phyloP scores from a whole-genome alignment of 2,329 filamentous ascomycete species.

The Sporothrix humicola region DNA sequence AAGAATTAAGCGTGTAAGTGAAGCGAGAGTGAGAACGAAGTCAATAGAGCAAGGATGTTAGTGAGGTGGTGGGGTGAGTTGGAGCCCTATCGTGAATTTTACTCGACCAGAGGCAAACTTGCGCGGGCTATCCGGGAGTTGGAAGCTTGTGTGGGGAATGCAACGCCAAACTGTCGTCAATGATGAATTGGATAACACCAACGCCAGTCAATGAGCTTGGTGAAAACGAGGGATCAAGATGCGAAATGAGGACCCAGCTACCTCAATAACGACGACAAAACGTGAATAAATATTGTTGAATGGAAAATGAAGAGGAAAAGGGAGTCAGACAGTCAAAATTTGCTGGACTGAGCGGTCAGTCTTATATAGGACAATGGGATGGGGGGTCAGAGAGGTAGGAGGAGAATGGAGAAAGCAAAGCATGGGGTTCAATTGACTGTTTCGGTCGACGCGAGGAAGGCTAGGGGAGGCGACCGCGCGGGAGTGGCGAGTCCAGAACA shows the following conservation, averaged over 20 bases:
- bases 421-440: constrained; percentile 26
- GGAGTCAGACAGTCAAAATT: neutral
- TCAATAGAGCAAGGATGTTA: constrained; percentile 2
- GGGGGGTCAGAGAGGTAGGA: constrained; percentile 8
- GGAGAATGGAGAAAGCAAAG: neutral
- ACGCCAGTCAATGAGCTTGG: neutral
- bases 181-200: constrained; percentile 13
- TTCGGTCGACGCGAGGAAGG: constrained; percentile 32
- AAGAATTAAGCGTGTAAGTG: constrained; percentile 26
- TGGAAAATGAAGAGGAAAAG: constrained; percentile 18
- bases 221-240: constrained; percentile 34
- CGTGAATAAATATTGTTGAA: constrained; percentile 37
- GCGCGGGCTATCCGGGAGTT: constrained; percentile 25
- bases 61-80: constrained; percentile 27
- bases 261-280: constrained; percentile 49
- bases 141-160: constrained; percentile 35
- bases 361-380: constrained; percentile 29
- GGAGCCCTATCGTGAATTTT: constrained; percentile 32
- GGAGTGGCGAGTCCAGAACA: constrained; percentile 34
- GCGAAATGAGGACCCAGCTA: constrained; percentile 43
- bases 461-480: constrained; percentile 23
- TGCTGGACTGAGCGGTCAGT: constrained; percentile 21
- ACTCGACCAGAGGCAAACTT: constrained; percentile 31
- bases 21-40: constrained; percentile 16
- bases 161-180: constrained; percentile 27